Conservation (phyloP, 495 filamentous ascomycete genomes). For the Niebla homalea region DNA sequence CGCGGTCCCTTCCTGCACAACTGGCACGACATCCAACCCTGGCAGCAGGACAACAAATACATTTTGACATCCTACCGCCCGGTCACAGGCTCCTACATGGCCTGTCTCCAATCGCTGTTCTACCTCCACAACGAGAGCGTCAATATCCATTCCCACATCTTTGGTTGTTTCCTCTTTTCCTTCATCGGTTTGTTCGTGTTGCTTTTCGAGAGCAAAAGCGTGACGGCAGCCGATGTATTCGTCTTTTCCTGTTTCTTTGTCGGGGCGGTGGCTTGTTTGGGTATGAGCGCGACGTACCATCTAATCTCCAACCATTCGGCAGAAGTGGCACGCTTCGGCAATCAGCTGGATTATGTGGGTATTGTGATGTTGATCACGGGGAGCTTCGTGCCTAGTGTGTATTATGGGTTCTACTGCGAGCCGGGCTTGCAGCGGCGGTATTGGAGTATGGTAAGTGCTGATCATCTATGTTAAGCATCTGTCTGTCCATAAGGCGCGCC, state of each 20-base stretch:
- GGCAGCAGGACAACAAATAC: constrained; percentile 69
- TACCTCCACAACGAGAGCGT: constrained; percentile 92
- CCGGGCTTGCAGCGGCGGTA: constrained; percentile 23
- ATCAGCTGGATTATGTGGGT: constrained; percentile 38
- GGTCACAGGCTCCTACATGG: constrained; percentile 47
- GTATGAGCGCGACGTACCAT: constrained; percentile 27
- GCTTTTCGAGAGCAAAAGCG: not conserved
- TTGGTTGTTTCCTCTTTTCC: constrained; percentile 43
- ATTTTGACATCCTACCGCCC: constrained; percentile 62
- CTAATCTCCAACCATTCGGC: constrained; percentile 36
- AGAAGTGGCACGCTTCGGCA: constrained; percentile 23
- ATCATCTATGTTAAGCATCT: too few relatives aligned
- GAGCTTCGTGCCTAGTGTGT: constrained; percentile 35
- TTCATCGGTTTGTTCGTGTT: constrained; percentile 19
- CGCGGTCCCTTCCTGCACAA: constrained; percentile 26
- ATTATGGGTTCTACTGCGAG: constrained; percentile 38
- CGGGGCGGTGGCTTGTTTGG: constrained; percentile 34
- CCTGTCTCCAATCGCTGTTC: constrained; percentile 48
- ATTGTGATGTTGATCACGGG: constrained; percentile 41
- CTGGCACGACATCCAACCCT: constrained; percentile 52
- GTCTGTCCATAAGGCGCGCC: too few relatives aligned
- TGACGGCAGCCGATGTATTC: constrained; percentile 20
- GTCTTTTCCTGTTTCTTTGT: constrained; percentile 31
- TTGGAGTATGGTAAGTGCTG: constrained; percentile 35
- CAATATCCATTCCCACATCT: constrained; percentile 83